These are phyloP conservation scores for Gymnopilus dilepis DNA, from an alignment of 768 basidiomycete species.

Conservation along the genomic window DNA sequence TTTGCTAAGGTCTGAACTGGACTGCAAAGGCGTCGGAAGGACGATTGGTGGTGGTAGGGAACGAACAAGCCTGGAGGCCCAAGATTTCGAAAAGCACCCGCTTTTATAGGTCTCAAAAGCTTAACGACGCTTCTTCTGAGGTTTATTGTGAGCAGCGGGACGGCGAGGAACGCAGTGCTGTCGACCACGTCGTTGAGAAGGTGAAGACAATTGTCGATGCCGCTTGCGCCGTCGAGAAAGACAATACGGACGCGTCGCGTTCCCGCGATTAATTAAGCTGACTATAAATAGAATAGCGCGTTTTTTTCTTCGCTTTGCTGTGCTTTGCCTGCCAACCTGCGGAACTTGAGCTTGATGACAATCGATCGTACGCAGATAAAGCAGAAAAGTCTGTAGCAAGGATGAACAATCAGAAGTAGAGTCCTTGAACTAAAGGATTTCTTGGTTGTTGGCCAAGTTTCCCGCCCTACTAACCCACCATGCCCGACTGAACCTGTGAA, in stretches of 20 bases:
- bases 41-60: neutral
- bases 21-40: neutral
- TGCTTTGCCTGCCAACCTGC: too few relatives aligned
- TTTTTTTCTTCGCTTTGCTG: neutral
- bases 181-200: neutral
- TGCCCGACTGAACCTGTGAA: too few relatives aligned
- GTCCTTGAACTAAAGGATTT: too few relatives aligned
- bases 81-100: neutral
- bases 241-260: neutral
- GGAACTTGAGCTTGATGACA: too few relatives aligned
- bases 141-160: neutral
- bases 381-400: too few relatives aligned
- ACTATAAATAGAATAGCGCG: neutral
- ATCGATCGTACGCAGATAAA: too few relatives aligned
- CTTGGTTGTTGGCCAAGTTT: too few relatives aligned
- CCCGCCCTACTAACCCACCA: too few relatives aligned
- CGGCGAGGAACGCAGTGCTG: neutral
- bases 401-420: too few relatives aligned
- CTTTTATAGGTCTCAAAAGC: neutral
- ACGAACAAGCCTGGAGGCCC: neutral
- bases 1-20: neutral
- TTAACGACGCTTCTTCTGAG: neutral
- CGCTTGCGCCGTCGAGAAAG: conserved; percentile 3
- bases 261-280: neutral
- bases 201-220: neutral